Base-by-base conservation (phyloP, 2,329 filamentous ascomycete species). In the Arthrinium puccinioides region DNA sequence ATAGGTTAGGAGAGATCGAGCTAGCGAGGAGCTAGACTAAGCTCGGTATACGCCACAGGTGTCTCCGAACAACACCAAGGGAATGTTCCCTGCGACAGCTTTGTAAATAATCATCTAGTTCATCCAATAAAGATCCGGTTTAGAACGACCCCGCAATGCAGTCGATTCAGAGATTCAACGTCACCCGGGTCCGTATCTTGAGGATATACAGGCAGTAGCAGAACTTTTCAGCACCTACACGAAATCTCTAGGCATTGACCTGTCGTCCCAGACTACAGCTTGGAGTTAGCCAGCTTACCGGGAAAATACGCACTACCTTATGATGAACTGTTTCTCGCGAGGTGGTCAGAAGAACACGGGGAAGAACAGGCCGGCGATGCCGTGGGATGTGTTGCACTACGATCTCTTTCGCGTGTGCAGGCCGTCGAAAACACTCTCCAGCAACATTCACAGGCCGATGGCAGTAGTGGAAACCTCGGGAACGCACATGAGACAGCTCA, bases 141-240 rank as follows among this genome's bases (percentile, higher is more conserved):
- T n/a, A n/a, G n/a, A n/a, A n/a, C n/a, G n/a, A n/a, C n/a, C n/a
- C n/a, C n/a, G n/a, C n/a, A n/a, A n/a, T n/a, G n/a, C n/a, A n/a
- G n/a, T n/a, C n/a, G n/a, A n/a, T n/a, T n/a, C n/a, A n/a, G n/a
- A n/a, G 31, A n/a, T 32, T 32, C 20, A 6, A 32, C 9, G 24
- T 32, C 20, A 10, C 24, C 14, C 20, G 13, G 6, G 31, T 32
- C 20, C 20, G 20, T 21, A 21, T 21, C 31, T n/a, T n/a, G n/a
- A 23, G 9, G 31, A 23, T 15, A 10, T 32, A 14, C 20, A 20
- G n/a, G 20, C 31, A 9, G 31, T 32, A 21, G 31, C 31, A n/a
- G 20, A 21, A 20, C n/a, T 32, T 20, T 32, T 32, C n/a, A 14
- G n/a, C n/a, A 21, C 31, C n/a, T 32, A 32, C 31, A 32, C 31